Conservation (phyloP, 2,329 filamentous ascomycete genomes). For the Neofusicoccum cordaticola region DNA sequence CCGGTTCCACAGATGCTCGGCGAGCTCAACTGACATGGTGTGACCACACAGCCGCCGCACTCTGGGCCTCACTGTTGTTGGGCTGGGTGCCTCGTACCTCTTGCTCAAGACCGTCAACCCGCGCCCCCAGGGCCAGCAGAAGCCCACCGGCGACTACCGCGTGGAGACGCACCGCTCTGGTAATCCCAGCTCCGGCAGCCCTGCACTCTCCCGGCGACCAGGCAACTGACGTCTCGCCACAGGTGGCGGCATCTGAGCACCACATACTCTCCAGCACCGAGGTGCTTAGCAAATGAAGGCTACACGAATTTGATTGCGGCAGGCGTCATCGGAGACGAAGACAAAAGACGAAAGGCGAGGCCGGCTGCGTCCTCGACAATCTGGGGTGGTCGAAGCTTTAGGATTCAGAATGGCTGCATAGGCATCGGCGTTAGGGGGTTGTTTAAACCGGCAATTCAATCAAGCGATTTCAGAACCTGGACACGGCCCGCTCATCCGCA, state of each 20-base stretch:
- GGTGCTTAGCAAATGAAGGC: no score
- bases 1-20: not conserved
- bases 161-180: slow-evolving; percentile 13
- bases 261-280: no score
- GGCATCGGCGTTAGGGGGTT: not conserved
- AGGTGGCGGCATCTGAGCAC: slow-evolving; percentile 12
- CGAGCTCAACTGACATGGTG: slow-evolving; percentile 1
- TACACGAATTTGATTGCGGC: not conserved
- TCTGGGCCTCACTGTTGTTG: slow-evolving; percentile 29
- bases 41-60: slow-evolving; percentile 29
- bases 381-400: not conserved
- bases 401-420: not conserved
- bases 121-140: slow-evolving; percentile 28
- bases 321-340: not conserved
- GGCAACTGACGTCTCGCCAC: not conserved
- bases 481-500: not conserved
- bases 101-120: slow-evolving; percentile 31
- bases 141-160: slow-evolving; percentile 8
- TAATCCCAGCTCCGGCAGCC: not conserved
- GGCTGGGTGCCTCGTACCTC: slow-evolving; percentile 33
- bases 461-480: not conserved
- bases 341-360: not conserved
- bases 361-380: not conserved
- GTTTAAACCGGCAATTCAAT: not conserved
- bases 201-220: not conserved